A percentile compares a stretch with the other conserved stretches of the same genome.
These are phyloP conservation scores for Crithidia acanthocephali DNA, from an alignment of 208 protist genomes.

Conservation along the genomic window DNA sequence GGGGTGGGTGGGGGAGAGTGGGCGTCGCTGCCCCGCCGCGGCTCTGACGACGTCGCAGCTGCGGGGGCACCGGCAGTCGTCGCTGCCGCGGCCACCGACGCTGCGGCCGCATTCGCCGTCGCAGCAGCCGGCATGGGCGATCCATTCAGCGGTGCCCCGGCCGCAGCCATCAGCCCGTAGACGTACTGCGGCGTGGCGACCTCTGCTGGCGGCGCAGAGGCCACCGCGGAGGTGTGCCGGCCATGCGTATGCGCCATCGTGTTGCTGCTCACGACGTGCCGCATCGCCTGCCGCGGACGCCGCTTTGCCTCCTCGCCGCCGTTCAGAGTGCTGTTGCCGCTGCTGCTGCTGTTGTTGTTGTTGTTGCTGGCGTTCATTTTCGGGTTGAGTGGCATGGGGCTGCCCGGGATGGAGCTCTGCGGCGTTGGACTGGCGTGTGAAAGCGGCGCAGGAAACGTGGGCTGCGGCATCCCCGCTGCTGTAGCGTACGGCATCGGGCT, in stretches of 20 bases:
- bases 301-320: constrained; percentile 22
- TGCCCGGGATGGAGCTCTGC: constrained; percentile 2
- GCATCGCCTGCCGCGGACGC: constrained; percentile 18
- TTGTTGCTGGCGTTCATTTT: constrained; percentile 1
- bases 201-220: constrained; percentile 11
- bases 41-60: background rate
- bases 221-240: constrained; percentile 7
- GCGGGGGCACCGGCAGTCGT: background rate
- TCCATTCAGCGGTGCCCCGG: constrained; percentile 13
- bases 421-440: background rate
- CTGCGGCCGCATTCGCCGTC: background rate
- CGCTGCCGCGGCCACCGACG: constrained; percentile 3
- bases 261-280: constrained; percentile 29
- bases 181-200: constrained; percentile 32
- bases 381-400: constrained; percentile 4
- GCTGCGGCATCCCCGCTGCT: background rate
- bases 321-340: background rate
- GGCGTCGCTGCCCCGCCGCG: background rate
- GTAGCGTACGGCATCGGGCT: constrained; percentile 16
- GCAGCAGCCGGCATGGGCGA: constrained; percentile 6
- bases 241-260: constrained; percentile 29
- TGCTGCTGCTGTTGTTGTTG: constrained; percentile 9
- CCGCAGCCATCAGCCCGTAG: constrained; percentile 31
- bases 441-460: constrained; percentile 1
- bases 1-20: background rate